Base-by-base conservation (phyloP, 2,329 filamentous ascomycete genomes). In the Colletotrichum sp. region DNA sequence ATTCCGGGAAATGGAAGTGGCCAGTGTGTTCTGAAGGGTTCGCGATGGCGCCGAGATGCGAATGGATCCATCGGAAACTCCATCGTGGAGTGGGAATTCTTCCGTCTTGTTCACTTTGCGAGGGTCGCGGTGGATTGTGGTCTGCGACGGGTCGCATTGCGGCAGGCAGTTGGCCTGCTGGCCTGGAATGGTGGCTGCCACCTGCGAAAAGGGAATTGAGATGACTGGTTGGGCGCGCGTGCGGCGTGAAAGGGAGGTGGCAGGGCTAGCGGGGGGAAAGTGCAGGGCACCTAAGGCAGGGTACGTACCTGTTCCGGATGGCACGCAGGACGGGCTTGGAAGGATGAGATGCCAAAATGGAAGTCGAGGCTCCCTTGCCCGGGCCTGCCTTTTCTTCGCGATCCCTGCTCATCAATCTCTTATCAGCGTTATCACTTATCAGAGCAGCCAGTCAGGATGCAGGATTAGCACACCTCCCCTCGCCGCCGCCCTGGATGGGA, bases 391-490 rank as follows among this genome's bases (percentile, higher is more conserved):
- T 62, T 9, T 14, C 32, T 68, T 21, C 43, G n/a, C 43, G 55
- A 55, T n/a, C 69, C 69, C 63, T 68, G 69, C 56, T 48, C 32
- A 43, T 52, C 28, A 58, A 52, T 69, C 18, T 73, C 69, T 69
- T 75, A 75, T 75, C 69, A 73, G 63, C 14, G 30, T 18, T 58
- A 48, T 69, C 69, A 18, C 21, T 36, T 64, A 55, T 73, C 58
- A 58, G 21, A 7, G 34, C 34, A 43, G 28, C 69, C 73, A 75
- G 48, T 75, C 26, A 69, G 69, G 48, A 38, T 28, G 18, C 16
- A 24, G 63, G 14, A 63, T 34, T 43, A n/a, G 48, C 63, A 73
- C 69, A 72, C 73, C 69, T 58, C 38, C 55, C 55, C 32, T 43
- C 68, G 56, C 62, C 21, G 67, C 14, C 28, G 26, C 32, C 43